These are phyloP conservation scores for Mimosa bimucronata DNA, from an alignment of 306 rosid species.

Conservation along the genomic window DNA sequence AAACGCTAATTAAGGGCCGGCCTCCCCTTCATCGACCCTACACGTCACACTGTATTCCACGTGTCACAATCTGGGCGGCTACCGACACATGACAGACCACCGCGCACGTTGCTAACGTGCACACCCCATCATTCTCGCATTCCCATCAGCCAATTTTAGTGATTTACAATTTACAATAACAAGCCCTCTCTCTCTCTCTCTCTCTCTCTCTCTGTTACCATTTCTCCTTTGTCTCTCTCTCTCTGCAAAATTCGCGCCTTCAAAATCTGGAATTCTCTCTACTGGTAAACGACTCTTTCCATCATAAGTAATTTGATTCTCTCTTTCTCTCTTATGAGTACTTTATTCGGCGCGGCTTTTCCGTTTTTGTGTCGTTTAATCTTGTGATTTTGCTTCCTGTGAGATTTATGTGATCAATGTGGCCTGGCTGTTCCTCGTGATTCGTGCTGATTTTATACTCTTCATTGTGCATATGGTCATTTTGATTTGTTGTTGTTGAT, in stretches of 20 bases:
- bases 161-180: neutral
- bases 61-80: slow-evolving; percentile 43
- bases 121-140: slow-evolving; percentile 7
- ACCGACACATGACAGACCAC: slow-evolving; percentile 56
- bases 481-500: slow-evolving; percentile 16
- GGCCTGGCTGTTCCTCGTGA: slow-evolving; percentile 23
- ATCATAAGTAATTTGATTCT: neutral
- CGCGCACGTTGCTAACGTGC: slow-evolving; percentile 56
- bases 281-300: neutral
- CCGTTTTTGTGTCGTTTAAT: slow-evolving; percentile 7
- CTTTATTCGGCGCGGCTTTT: neutral
- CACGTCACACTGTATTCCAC: slow-evolving; percentile 26
- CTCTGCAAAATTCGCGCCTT: neutral
- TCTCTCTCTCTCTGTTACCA: neutral
- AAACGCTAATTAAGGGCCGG: neutral
- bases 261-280: neutral
- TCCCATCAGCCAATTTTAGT: neutral
- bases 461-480: neutral
- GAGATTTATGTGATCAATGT: slow-evolving; percentile 23
- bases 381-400: neutral
- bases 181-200: neutral
- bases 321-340: neutral
- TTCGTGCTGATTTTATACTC: slow-evolving; percentile 6
- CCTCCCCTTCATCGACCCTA: slow-evolving; percentile 1
- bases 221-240: neutral